phyloP scores from a whole-genome alignment of 2,329 filamentous ascomycete genomes.

The Periconia sp. region DNA sequence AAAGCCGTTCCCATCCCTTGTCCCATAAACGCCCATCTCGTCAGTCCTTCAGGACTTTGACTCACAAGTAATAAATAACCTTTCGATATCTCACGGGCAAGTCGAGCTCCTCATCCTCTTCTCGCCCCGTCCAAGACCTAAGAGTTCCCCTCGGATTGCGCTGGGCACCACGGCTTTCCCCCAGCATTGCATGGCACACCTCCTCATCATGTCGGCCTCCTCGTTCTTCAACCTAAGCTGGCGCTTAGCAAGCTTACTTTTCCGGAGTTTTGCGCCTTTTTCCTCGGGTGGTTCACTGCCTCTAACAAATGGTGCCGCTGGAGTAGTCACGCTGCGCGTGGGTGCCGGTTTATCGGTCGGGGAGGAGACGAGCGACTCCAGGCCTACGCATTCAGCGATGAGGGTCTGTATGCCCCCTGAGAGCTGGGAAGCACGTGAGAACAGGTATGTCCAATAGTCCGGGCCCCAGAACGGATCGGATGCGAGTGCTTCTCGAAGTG shows the following conservation, averaged over 20 bases:
- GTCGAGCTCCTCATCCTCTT: constrained; percentile 38
- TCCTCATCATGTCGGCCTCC: constrained; percentile 50
- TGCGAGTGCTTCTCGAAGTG: constrained; percentile 48
- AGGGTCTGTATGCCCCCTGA: constrained; percentile 53
- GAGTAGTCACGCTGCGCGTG: neutral
- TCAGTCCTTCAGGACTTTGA: neutral
- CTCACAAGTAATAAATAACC: neutral
- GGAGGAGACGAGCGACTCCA: constrained; percentile 50
- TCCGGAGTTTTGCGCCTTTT: constrained; percentile 37
- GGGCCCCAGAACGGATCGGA: constrained; percentile 54
- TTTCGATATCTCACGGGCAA: constrained; percentile 28
- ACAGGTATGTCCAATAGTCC: constrained; percentile 51
- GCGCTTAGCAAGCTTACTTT: constrained; percentile 53
- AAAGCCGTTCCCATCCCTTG: constrained; percentile 11
- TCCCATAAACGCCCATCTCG: constrained; percentile 3
- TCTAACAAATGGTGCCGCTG: neutral
- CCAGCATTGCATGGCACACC: constrained; percentile 52
- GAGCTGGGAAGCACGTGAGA: constrained; percentile 51
- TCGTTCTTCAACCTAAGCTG: constrained; percentile 52
- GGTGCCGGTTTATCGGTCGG: constrained; percentile 19
- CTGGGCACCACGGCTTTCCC: constrained; percentile 39
- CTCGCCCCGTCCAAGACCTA: constrained; percentile 20
- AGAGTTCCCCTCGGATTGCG: constrained; percentile 28
- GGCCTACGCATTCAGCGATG: constrained; percentile 50
- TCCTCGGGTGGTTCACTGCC: constrained; percentile 15